Evolutionary conservation across 495 filamentous ascomycete genomes (phyloP).

Genomic region (Xylaria longipes): DNA sequence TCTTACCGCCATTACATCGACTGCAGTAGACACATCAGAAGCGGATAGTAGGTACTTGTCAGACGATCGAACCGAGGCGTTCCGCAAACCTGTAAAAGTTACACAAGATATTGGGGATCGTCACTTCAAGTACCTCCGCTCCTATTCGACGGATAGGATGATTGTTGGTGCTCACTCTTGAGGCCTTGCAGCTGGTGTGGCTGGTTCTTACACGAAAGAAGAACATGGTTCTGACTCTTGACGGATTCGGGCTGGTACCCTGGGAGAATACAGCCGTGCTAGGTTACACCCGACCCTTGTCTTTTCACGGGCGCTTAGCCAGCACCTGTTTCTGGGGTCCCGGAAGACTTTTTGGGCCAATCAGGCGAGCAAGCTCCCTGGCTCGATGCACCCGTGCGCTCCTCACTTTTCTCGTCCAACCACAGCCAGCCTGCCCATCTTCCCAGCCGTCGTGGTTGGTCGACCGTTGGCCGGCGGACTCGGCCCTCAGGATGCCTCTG

Average conservation of each 20-base stretch:
- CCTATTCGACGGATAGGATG: background rate
- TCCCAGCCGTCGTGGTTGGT: constrained; percentile 21
- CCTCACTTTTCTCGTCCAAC: constrained; percentile 33
- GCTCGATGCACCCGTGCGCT: constrained; percentile 29
- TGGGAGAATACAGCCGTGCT: constrained; percentile 23
- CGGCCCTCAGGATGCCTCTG: constrained; percentile 20
- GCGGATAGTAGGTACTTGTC: constrained; percentile 1
- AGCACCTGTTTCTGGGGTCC: constrained; percentile 32
- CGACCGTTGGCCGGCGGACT: constrained; percentile 27
- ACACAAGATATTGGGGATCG: constrained; percentile 8
- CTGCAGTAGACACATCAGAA: constrained; percentile 11
- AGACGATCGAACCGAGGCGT: background rate
- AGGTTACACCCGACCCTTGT: constrained; percentile 26
- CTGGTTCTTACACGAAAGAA: constrained; percentile 19
- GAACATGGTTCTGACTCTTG: constrained; percentile 6
- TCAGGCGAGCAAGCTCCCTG: constrained; percentile 9
- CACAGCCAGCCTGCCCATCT: constrained; percentile 23
- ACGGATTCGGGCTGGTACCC: constrained; percentile 26
- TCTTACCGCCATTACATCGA: constrained; percentile 35
- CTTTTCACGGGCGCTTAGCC: constrained; percentile 41
- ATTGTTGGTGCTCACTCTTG: constrained; percentile 6
- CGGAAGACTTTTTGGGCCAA: constrained; percentile 27
- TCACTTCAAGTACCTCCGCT: background rate
- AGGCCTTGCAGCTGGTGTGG: constrained; percentile 20
- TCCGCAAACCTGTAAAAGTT: background rate